phyloP scores from a whole-genome alignment of 1,284 basidiomycete genomes.

The Schizophyllum commune region DNA sequence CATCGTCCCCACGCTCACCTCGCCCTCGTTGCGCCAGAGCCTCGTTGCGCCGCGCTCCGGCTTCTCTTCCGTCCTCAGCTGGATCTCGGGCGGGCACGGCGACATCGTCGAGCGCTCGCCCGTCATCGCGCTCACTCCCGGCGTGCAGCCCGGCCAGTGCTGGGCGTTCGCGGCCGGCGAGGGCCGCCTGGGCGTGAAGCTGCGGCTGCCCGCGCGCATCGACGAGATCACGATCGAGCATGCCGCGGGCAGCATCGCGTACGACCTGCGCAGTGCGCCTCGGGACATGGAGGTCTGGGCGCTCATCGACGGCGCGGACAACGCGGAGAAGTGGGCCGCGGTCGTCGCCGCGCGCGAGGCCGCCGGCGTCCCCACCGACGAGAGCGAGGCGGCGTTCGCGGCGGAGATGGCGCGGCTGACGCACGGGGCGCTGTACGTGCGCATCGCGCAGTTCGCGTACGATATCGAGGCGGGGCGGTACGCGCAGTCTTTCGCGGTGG shows the following conservation, averaged over 20 bases:
- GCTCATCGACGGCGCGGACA: constrained; percentile 69
- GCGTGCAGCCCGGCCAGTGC: constrained; percentile 77
- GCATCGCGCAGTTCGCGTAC: constrained; percentile 76
- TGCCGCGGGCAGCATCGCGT: constrained; percentile 69
- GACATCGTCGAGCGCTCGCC: constrained; percentile 72
- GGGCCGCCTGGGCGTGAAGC: constrained; percentile 78
- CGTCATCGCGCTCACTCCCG: constrained; percentile 79
- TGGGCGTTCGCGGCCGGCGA: constrained; percentile 83
- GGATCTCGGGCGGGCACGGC: constrained; percentile 48
- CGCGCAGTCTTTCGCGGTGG: constrained; percentile 83
- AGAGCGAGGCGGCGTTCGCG: constrained; percentile 29
- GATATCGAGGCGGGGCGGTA: constrained; percentile 60
- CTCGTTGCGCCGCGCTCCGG: neutral
- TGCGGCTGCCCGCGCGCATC: constrained; percentile 64
- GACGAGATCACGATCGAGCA: constrained; percentile 87
- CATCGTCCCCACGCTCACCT: constrained; percentile 78
- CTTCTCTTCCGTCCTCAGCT: constrained; percentile 28
- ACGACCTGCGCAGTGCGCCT: constrained; percentile 77
- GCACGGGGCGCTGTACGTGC: constrained; percentile 50
- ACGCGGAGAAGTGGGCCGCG: constrained; percentile 39
- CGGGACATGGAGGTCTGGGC: constrained; percentile 86
- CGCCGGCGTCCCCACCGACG: constrained; percentile 12
- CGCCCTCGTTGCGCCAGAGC: constrained; percentile 63
- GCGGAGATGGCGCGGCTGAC: constrained; percentile 26
- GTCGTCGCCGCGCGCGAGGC: constrained; percentile 36